Conservation (phyloP, 306 rosid species). For the Dalbergia oliveri region DNA sequence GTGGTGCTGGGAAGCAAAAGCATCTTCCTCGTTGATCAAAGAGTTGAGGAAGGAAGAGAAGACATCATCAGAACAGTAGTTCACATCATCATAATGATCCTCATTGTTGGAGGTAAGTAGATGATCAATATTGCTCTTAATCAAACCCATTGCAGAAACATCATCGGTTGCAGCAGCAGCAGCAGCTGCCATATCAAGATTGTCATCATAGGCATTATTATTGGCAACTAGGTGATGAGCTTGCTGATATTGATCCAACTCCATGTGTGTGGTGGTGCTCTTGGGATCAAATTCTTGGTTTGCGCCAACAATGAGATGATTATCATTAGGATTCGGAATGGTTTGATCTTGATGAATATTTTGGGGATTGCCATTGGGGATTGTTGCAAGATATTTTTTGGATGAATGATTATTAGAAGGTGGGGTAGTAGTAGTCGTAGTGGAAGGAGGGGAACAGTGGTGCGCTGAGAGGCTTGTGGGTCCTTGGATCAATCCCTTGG, state of each 20-base stretch:
- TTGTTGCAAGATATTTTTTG: not conserved
- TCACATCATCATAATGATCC: constrained; percentile 46
- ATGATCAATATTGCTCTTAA: constrained; percentile 32
- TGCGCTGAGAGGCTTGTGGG: constrained; percentile 76
- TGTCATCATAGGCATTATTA: constrained; percentile 19
- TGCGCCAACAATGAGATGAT: not conserved
- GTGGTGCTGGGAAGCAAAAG: constrained; percentile 53
- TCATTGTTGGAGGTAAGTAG: constrained; percentile 1
- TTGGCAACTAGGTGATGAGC: not conserved
- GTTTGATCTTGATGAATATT: not conserved
- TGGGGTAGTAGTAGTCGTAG: not conserved
- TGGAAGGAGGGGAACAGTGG: not conserved
- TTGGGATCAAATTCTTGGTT: constrained; percentile 5
- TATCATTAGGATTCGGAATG: no score
- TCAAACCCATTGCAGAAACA: constrained; percentile 41
- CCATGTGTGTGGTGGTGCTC: not conserved
- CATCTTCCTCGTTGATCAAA: constrained; percentile 77
- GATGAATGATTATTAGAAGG: not conserved
- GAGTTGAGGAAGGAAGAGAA: constrained; percentile 84
- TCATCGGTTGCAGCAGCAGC: constrained; percentile 8
- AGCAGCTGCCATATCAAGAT: not conserved
- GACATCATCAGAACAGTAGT: constrained; percentile 64
- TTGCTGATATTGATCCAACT: constrained; percentile 8
- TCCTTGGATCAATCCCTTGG: constrained; percentile 93
- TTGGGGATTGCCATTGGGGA: not conserved